Conservation (phyloP, 75 land plant species). For the Cryptomeria japonica region DNA sequence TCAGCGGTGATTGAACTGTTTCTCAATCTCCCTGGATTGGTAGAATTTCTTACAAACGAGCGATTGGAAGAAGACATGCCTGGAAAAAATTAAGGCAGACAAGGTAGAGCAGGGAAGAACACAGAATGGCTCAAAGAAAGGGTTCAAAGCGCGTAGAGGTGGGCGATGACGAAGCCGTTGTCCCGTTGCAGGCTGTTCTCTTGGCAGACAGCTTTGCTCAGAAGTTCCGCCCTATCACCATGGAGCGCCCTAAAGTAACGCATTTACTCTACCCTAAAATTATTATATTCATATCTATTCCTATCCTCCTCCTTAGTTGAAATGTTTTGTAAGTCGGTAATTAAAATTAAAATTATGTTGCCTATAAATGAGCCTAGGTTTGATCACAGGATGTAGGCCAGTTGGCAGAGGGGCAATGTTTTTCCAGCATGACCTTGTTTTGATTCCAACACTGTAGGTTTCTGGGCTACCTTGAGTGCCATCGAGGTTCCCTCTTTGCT, state of each 20-base stretch:
- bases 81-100: too few relatives aligned
- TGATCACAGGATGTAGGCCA: background rate
- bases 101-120: background rate
- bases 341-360: background rate
- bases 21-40: too few relatives aligned
- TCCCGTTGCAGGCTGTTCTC: conserved; percentile 82
- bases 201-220: conserved; percentile 89
- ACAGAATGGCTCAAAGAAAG: conserved; percentile 52
- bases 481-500: background rate
- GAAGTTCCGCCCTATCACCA: conserved; percentile 93
- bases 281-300: background rate
- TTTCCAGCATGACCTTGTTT: background rate
- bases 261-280: background rate
- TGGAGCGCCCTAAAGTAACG: conserved; percentile 90
- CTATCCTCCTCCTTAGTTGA: background rate
- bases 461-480: background rate
- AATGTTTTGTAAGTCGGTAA: background rate
- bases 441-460: background rate
- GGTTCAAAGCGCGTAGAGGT: conserved; percentile 41
- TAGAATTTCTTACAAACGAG: too few relatives aligned
- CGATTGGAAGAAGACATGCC: too few relatives aligned
- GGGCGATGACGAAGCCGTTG: conserved; percentile 63
- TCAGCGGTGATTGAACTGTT: too few relatives aligned
- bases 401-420: background rate
- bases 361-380: background rate